These are phyloP conservation scores for Kwoniella sp. DNA, from an alignment of 768 basidiomycete species.

Conservation along the genomic window DNA sequence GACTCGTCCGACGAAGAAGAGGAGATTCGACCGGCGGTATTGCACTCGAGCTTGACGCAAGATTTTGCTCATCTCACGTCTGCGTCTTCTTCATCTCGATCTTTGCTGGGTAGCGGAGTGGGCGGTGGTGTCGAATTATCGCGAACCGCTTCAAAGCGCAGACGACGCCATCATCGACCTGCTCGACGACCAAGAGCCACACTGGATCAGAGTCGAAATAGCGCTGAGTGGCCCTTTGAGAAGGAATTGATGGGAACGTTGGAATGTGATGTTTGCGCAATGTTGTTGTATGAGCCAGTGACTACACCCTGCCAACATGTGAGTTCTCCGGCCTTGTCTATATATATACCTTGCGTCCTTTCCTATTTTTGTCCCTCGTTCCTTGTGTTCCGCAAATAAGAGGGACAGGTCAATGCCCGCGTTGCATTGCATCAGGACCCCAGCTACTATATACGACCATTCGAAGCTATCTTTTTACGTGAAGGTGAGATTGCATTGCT, in stretches of 20 bases:
- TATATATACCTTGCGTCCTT: background rate
- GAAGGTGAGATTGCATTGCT: background rate
- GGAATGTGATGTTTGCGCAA: conserved; percentile 88
- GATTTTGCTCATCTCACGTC: conserved; percentile 13
- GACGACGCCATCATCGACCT: conserved; percentile 3
- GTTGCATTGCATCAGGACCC: background rate
- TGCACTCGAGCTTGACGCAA: conserved; percentile 7
- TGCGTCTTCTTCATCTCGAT: conserved; percentile 1
- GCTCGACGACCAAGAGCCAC: conserved; percentile 5
- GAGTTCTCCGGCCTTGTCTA: conserved; percentile 20
- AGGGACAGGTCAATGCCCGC: background rate
- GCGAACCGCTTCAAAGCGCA: conserved; percentile 15
- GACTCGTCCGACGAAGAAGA: conserved; percentile 4
- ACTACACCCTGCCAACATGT: conserved; percentile 97
- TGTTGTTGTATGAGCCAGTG: conserved; percentile 77
- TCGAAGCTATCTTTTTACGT: background rate
- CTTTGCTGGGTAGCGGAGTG: background rate
- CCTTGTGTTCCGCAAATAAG: background rate
- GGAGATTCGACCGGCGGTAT: background rate
- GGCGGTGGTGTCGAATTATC: conserved; percentile 2
- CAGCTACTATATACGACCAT: background rate
- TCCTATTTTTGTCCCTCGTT: background rate
- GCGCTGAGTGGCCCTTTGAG: conserved; percentile 44
- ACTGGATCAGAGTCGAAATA: background rate
- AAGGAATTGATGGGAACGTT: conserved; percentile 64